Base-by-base conservation (phyloP, 2,329 filamentous ascomycete species). In the Neonectria magnoliae region DNA sequence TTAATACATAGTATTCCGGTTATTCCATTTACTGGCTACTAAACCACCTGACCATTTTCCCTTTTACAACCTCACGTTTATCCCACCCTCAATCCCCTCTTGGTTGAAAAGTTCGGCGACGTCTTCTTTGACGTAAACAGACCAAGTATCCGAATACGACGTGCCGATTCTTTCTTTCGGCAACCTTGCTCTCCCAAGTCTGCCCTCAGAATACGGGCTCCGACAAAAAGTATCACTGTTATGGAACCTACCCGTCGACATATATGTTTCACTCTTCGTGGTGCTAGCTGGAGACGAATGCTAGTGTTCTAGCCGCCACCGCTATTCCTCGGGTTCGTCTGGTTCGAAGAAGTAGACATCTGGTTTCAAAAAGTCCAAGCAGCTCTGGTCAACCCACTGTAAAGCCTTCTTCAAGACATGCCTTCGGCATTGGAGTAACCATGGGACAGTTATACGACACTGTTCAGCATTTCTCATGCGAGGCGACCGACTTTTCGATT, bases 251-350 rank as follows among this genome's bases (percentile, higher is more conserved):
- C 62, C n/a, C 22, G 29, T n/a, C 33, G 33, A 38, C 65, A 66
- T 45, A 53, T 54, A 20, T 60, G 42, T 13, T 72, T 72, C 41
- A 69, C 59, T 9, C 42, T 44, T 31, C 29, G 45, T 25, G 63
- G 48, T 57, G 69, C 69, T 5, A 73, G 71, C 14, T 71, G 71
- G 64, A 62, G 69, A 42, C 70, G 70, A 20, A 71, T 71, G 69
- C 68, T 73, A 41, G 67, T 72, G 27, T 69, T 71, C 33, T 69
- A 71, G 53, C 67, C 65, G n/a, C 70, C 73, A 22, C 71, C 70
- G 20, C 63, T 64, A 47, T 62, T 56, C 13, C 33, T 73, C 20
- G 71, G 71, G 33, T 68, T 62, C 33, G n/a, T 66, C 38, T 48
- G 48, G 52, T 54, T 64, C 7, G 57, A 67, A n/a, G 51, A 47